phyloP scores from a whole-genome alignment of 345 rosid genomes.

The Raphanus sativus region DNA sequence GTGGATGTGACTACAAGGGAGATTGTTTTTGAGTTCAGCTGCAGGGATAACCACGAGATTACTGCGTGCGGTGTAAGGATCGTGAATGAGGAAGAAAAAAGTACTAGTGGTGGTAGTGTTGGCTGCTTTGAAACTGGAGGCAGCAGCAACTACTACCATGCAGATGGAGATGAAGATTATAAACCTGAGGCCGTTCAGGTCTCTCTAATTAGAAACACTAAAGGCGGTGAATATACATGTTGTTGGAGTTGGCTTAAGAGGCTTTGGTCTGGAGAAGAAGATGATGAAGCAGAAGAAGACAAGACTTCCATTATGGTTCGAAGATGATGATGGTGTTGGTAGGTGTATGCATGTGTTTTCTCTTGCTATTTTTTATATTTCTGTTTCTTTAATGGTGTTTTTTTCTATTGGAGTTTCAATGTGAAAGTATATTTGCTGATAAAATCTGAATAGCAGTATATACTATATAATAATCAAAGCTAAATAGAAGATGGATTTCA shows the following conservation, averaged over 20 bases:
- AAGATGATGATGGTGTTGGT: not conserved
- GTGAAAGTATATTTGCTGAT: not conserved
- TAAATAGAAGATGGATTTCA: not conserved
- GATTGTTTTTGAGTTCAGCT: not conserved
- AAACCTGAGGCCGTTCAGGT: not conserved
- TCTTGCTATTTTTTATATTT: not conserved
- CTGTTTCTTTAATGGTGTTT: not conserved
- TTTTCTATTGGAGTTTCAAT: not conserved
- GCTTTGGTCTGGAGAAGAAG: not conserved
- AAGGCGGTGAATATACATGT: not conserved
- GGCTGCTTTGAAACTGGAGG: not conserved
- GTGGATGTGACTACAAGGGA: not conserved
- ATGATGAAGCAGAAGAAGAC: not conserved
- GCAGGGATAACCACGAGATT: not conserved
- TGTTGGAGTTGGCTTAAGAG: not conserved
- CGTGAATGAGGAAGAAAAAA: not conserved
- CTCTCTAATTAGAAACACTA: not conserved
- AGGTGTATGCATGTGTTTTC: not conserved
- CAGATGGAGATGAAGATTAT: not conserved
- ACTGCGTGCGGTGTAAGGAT: slow-evolving; percentile 20
- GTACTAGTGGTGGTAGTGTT: not conserved
- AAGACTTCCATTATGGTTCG: not conserved
- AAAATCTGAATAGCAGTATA: not conserved
- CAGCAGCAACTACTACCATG: not conserved
- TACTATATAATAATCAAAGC: not conserved